Conservation (phyloP, 345 rosid genomes). For the Theobroma cacao region DNA sequence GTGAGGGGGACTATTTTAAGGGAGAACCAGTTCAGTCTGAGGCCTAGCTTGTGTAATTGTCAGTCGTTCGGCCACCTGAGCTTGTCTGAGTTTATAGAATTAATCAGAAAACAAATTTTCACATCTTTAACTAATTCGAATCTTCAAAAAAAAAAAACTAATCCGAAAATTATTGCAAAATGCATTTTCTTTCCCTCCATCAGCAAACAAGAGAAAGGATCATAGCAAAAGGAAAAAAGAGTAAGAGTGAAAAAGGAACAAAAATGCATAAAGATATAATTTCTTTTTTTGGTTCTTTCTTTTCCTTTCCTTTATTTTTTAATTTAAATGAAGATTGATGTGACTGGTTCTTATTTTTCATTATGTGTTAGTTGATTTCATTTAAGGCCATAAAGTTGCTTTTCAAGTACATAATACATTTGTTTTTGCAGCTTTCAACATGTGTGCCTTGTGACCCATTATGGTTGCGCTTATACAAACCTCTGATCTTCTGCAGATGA, state of each 20-base stretch:
- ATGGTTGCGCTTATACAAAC: conserved; percentile 3
- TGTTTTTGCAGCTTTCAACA: conserved; percentile 4
- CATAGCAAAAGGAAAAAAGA: not conserved
- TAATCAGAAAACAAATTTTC: not conserved
- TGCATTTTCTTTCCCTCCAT: not conserved
- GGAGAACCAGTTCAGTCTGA: not conserved
- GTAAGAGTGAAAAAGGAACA: not conserved
- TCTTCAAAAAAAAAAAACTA: too few relatives aligned
- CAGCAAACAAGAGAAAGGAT: not conserved
- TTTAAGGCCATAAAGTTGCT: not conserved
- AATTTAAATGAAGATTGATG: not conserved
- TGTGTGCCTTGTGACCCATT: not conserved
- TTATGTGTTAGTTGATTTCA: not conserved
- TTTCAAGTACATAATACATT: not conserved
- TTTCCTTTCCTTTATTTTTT: not conserved
- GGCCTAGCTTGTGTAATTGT: not conserved
- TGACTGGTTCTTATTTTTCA: not conserved
- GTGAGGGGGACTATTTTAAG: not conserved
- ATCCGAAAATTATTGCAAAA: not conserved
- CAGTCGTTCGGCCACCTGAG: not conserved
- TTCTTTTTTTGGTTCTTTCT: not conserved
- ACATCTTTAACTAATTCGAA: not conserved
- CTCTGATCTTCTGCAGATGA: conserved; percentile 52
- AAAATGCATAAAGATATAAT: not conserved
- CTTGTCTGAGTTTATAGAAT: not conserved